Conservation (phyloP, 2,329 filamentous ascomycete genomes). For the Fusarium musae region DNA sequence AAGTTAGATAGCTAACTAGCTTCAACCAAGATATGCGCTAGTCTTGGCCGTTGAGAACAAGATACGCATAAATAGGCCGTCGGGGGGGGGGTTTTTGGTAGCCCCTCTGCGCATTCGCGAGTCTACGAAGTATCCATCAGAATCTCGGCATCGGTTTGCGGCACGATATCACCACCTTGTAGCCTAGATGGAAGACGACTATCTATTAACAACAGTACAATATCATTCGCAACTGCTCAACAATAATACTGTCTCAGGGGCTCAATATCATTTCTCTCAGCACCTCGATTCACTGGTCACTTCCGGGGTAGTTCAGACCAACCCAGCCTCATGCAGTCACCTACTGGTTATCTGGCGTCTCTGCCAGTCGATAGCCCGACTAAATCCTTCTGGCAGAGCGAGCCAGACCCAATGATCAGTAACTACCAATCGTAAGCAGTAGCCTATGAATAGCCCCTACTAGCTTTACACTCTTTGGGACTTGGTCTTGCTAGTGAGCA, state of each 20-base stretch:
- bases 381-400: not conserved
- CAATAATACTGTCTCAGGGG: not conserved
- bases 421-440: not conserved
- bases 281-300: not conserved
- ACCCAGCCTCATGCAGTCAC: not conserved
- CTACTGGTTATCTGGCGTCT: not conserved
- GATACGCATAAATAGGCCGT: not conserved
- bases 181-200: not conserved
- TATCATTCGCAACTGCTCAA: not conserved
- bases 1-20: not conserved
- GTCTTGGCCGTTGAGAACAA: not conserved
- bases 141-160: not conserved
- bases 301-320: not conserved
- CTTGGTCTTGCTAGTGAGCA: not conserved
- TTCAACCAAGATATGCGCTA: not conserved
- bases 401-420: not conserved
- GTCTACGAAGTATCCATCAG: not conserved
- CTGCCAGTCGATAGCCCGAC: not conserved
- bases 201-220: not conserved
- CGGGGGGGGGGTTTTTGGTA: not conserved
- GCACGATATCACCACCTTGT: not conserved
- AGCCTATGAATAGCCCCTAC: not conserved
- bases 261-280: no score
- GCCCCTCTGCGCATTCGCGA: not conserved
- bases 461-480: not conserved